Conservation (phyloP, 2,329 filamentous ascomycete species). For the Pseudogymnoascus sp. region DNA sequence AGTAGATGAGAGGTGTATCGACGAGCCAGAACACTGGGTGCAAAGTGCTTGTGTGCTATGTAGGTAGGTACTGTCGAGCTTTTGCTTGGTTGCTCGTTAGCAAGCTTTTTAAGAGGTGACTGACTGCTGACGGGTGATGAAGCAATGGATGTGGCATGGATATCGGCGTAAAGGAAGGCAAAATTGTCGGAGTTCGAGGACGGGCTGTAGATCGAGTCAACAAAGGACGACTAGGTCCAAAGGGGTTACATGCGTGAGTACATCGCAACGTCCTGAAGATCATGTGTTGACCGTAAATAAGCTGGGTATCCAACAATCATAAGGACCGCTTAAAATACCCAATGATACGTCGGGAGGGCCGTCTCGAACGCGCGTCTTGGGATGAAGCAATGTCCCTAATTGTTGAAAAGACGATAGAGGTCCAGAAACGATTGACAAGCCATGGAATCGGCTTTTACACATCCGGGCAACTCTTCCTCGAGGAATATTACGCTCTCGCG, state of each 20-base stretch:
- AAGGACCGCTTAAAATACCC: slow-evolving; percentile 28
- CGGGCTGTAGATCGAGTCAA: slow-evolving; percentile 28
- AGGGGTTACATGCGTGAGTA: slow-evolving; percentile 29
- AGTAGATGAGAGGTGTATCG: slow-evolving; percentile 24
- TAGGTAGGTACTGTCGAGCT: slow-evolving; percentile 24
- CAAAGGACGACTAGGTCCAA: slow-evolving; percentile 29
- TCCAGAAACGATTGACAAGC: slow-evolving; percentile 26
- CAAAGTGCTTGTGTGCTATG: slow-evolving; percentile 32
- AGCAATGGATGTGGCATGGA: slow-evolving; percentile 31
- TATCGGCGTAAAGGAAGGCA: slow-evolving; percentile 30
- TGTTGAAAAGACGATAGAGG: slow-evolving; percentile 25
- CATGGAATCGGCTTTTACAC: slow-evolving; percentile 34
- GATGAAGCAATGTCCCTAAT: slow-evolving; percentile 32
- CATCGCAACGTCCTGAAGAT: too few species aligned
- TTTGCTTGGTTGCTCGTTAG: too few species aligned
- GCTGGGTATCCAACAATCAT: slow-evolving; percentile 25
- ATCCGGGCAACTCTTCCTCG: slow-evolving; percentile 31
- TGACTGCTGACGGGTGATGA: too few species aligned
- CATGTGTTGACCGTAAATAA: slow-evolving; percentile 11
- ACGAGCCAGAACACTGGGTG: slow-evolving; percentile 31
- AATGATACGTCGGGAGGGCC: slow-evolving; percentile 28
- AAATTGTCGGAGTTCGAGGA: slow-evolving; percentile 31
- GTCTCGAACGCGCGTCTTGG: slow-evolving; percentile 29
- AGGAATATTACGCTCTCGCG: slow-evolving; percentile 33
- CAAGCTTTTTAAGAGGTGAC: too few species aligned